phyloP scores from a whole-genome alignment of 2,329 filamentous ascomycete genomes.

The Tolypocladium sp. region DNA sequence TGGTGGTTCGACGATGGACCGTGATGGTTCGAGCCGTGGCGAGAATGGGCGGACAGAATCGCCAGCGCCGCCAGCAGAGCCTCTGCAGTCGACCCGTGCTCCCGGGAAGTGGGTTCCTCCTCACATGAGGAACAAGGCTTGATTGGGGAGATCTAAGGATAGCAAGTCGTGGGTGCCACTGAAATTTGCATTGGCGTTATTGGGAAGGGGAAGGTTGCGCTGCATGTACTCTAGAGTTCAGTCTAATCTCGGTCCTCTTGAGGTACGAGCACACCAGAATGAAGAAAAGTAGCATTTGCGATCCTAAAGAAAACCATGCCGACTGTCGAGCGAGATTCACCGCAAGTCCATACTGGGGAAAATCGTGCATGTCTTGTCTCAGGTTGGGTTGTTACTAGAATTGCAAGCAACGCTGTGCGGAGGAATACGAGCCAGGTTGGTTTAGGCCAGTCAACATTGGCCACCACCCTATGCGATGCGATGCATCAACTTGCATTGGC shows the following conservation, averaged over 20 bases:
- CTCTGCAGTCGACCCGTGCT: slow-evolving; percentile 41
- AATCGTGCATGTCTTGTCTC: no score
- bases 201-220: slow-evolving; percentile 20
- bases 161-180: slow-evolving; percentile 4
- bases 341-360: no score
- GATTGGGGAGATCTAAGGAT: slow-evolving; percentile 5
- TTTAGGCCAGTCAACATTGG: no score
- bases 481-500: not conserved
- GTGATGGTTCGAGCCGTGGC: slow-evolving; percentile 31
- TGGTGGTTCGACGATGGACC: slow-evolving; percentile 27
- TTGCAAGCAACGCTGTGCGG: no score
- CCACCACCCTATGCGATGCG: no score
- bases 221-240: slow-evolving; percentile 28
- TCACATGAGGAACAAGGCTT: slow-evolving; percentile 26
- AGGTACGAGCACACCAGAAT: slow-evolving; percentile 20
- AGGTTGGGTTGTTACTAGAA: no score
- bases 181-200: slow-evolving; percentile 27
- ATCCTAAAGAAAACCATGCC: not conserved
- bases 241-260: slow-evolving; percentile 21
- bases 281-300: slow-evolving; percentile 8
- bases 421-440: no score
- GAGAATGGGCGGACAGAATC: slow-evolving; percentile 31
- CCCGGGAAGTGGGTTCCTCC: slow-evolving; percentile 53
- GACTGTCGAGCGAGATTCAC: not conserved
- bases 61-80: slow-evolving; percentile 34